Percentiles rank a stretch among this genome's conserved stretches.
phyloP scores from a whole-genome alignment of 805 yeast genomes.

The Pachysolen tannophilus region DNA sequence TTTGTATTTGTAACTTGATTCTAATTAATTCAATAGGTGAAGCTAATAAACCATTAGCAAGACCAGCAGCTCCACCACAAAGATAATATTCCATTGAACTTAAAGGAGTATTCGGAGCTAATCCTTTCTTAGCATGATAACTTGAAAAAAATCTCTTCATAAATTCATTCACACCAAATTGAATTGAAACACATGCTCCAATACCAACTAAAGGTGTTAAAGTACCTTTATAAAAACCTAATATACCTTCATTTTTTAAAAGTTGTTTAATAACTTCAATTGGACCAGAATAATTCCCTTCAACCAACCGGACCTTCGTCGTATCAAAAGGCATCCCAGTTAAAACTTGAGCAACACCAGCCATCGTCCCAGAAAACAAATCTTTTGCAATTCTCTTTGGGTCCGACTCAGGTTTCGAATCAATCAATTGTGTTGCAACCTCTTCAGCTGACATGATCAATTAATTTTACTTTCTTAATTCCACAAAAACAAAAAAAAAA shows the following conservation, averaged over 20 bases:
- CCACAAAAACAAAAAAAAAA: background rate
- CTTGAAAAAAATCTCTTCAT: slow-evolving; percentile 74
- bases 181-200: slow-evolving; percentile 97
- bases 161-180: slow-evolving; percentile 89
- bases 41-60: slow-evolving; percentile 83
- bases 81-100: slow-evolving; percentile 60
- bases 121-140: slow-evolving; percentile 32
- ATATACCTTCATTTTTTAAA: slow-evolving; percentile 70
- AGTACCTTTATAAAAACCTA: slow-evolving; percentile 90
- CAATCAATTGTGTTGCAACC: slow-evolving; percentile 10
- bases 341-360: slow-evolving; percentile 93
- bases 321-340: slow-evolving; percentile 97
- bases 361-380: slow-evolving; percentile 84
- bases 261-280: slow-evolving; percentile 69
- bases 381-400: slow-evolving; percentile 56
- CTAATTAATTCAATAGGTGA: slow-evolving; percentile 94
- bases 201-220: slow-evolving; percentile 89
- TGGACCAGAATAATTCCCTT: slow-evolving; percentile 67
- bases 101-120: slow-evolving; percentile 28
- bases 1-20: slow-evolving; percentile 88
- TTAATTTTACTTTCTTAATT: background rate
- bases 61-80: slow-evolving; percentile 89
- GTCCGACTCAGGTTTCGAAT: slow-evolving; percentile 17
- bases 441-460: slow-evolving; percentile 18
- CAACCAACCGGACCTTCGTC: slow-evolving; percentile 81